phyloP scores from a whole-genome alignment of 768 basidiomycete genomes.

The Grammothele lineata region DNA sequence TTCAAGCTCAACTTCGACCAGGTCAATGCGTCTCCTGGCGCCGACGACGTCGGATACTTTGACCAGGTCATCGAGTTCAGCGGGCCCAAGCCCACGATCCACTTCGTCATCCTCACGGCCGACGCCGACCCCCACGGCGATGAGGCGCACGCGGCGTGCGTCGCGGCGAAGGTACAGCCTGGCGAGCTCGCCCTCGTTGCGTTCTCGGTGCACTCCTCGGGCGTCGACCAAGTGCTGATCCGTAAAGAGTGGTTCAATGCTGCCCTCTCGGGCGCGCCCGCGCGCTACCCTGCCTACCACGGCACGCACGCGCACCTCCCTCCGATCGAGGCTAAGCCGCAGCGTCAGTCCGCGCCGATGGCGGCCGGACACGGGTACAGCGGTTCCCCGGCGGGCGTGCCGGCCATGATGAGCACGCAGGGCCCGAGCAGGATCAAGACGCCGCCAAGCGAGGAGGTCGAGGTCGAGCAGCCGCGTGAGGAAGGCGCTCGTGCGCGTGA shows the following conservation, averaged over 20 bases:
- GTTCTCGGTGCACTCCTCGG: slow-evolving; percentile 86
- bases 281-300: slow-evolving; percentile 57
- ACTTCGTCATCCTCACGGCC: slow-evolving; percentile 83
- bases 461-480: slow-evolving; percentile 58
- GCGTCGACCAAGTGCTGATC: slow-evolving; percentile 84
- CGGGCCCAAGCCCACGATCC: slow-evolving; percentile 81
- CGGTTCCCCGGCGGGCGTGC: slow-evolving; percentile 15
- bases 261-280: slow-evolving; percentile 50
- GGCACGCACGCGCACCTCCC: neutral
- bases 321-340: slow-evolving; percentile 21
- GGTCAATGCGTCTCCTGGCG: slow-evolving; percentile 44
- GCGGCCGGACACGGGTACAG: slow-evolving; percentile 6
- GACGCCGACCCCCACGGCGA: slow-evolving; percentile 81
- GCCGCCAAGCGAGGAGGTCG: slow-evolving; percentile 72
- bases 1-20: slow-evolving; percentile 68
- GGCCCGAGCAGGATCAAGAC: slow-evolving; percentile 48
- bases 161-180: slow-evolving; percentile 73
- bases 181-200: slow-evolving; percentile 80
- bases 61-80: slow-evolving; percentile 83
- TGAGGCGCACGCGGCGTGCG: slow-evolving; percentile 79
- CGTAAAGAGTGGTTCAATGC: slow-evolving; percentile 80
- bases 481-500: slow-evolving; percentile 47
- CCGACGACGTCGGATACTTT: slow-evolving; percentile 60
- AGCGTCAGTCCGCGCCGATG: slow-evolving; percentile 10
- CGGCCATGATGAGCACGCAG: slow-evolving; percentile 17